Evolutionary conservation across 108 stramenopile species (phyloP).

Genomic region (Nitzschia palea): DNA sequence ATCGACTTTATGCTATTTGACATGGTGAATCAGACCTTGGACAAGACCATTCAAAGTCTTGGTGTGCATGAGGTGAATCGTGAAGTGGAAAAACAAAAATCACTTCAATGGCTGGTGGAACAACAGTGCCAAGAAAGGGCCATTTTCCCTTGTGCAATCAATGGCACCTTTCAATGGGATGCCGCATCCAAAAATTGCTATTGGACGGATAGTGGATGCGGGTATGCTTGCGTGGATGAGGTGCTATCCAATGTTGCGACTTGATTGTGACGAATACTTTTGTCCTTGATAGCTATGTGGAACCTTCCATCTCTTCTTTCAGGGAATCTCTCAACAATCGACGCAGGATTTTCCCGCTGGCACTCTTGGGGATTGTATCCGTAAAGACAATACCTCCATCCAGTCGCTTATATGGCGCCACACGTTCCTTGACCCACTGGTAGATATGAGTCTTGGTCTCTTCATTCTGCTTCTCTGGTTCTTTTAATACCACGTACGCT

Average conservation of each 20-base stretch:
- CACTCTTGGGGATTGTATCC: constrained; percentile 87
- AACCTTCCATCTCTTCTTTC: constrained; percentile 34
- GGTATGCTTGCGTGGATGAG: constrained; percentile 14
- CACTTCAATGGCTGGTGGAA: neutral
- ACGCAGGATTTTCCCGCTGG: constrained; percentile 90
- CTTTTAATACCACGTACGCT: constrained; percentile 82
- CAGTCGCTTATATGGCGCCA: constrained; percentile 85
- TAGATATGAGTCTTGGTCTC: constrained; percentile 61
- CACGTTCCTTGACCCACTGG: constrained; percentile 81
- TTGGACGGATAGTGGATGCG: constrained; percentile 24
- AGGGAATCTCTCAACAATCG: constrained; percentile 68
- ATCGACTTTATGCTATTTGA: constrained; percentile 12
- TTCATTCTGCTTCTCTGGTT: constrained; percentile 19
- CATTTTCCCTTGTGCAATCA: constrained; percentile 21
- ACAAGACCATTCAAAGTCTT: constrained; percentile 13
- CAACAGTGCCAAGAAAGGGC: neutral
- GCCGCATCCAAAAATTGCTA: constrained; percentile 8
- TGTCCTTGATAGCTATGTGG: neutral
- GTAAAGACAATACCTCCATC: constrained; percentile 82
- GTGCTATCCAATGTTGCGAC: neutral
- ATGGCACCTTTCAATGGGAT: constrained; percentile 19
- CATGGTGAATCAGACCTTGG: constrained; percentile 7
- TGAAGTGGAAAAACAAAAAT: neutral
- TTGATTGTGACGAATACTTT: neutral
- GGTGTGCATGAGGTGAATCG: constrained; percentile 1